Evolutionary conservation across 768 basidiomycete species (phyloP), one percentile per base, ranked within the genome.

Genomic region (Kwoniella mangroviensis): DNA sequence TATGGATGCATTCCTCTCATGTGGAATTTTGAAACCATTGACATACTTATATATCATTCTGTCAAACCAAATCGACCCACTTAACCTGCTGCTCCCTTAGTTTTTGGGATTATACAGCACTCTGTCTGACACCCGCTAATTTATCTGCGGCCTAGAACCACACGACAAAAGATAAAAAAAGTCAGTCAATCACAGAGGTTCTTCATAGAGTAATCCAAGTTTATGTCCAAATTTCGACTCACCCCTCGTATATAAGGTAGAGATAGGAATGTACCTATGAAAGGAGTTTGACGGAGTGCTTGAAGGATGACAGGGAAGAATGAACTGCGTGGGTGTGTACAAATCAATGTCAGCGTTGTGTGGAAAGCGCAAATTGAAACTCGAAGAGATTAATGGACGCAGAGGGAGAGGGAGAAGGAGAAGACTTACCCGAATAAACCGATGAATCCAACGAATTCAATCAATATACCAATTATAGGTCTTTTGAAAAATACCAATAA

Each of bases 241-340:
- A 97, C 96, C 66, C 87, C 86, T 79, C 92, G 86, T 77, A 98
- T 89, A 81, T 92, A 95, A 0, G 97, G 95, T 72, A 98, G 80
- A 4, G 91, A 91, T 58, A 99, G 84, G 71, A 92, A 83, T 0
- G 89, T 92, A 28, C 97, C 96, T 67, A 99, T 87, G 73, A 97
- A 89, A 4, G 97, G 96, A 56, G 98, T 82, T 84, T 98, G 96
- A 66, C 95, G 88, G 72, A 98, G 84, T 87, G 98, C 98, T n/a
- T 93, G 94, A 60, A 99, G 86, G 65, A 99, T 91, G 70, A 98
- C 97, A 6, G 97, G 97, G 88, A 98, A 98, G 87, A 99, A 99
- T 84, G 98, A 96, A 55, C 96, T 98, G 84, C 56, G 72, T 41
- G 34, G 34, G 34, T 34, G 34, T 34, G 9, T 34, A 7, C 4